phyloP scores from a whole-genome alignment of 169 alveolate genomes.

The Eimeria maxima region DNA sequence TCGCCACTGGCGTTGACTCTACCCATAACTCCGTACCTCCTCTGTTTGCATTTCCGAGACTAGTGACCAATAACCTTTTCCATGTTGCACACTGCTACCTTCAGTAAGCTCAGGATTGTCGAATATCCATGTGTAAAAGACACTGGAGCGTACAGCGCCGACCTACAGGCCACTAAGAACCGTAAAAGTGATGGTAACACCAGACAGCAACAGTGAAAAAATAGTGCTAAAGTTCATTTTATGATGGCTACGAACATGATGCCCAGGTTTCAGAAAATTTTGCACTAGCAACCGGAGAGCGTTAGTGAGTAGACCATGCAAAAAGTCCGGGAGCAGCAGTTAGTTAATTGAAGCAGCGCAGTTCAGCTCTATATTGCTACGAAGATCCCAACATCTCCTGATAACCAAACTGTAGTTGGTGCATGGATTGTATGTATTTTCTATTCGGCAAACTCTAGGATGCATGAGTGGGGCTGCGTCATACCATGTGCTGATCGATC shows the following conservation, averaged over 20 bases:
- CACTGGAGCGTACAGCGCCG: not conserved
- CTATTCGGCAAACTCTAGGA: too few relatives aligned
- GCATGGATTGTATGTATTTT: too few relatives aligned
- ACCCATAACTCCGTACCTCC: not conserved
- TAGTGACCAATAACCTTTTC: not conserved
- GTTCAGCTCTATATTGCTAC: not conserved
- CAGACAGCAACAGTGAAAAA: not conserved
- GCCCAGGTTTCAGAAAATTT: not conserved
- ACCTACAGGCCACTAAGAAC: not conserved
- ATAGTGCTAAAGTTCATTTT: not conserved
- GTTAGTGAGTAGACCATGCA: not conserved
- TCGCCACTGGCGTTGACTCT: not conserved
- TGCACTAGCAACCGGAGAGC: not conserved
- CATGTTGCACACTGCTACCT: not conserved
- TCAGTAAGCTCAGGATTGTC: not conserved
- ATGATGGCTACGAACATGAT: not conserved
- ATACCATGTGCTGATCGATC: not conserved
- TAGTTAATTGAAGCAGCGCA: not conserved
- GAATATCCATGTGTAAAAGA: not conserved
- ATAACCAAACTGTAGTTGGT: too few relatives aligned
- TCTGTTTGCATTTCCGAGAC: not conserved
- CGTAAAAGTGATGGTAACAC: not conserved
- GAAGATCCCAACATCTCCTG: not conserved
- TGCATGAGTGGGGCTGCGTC: not conserved
- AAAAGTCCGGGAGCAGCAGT: not conserved